A percentile compares a stretch with the other conserved stretches of the same genome.
Evolutionary conservation across 2,329 filamentous ascomycete genomes (phyloP).

Genomic region (Alternaria incomplexa): DNA sequence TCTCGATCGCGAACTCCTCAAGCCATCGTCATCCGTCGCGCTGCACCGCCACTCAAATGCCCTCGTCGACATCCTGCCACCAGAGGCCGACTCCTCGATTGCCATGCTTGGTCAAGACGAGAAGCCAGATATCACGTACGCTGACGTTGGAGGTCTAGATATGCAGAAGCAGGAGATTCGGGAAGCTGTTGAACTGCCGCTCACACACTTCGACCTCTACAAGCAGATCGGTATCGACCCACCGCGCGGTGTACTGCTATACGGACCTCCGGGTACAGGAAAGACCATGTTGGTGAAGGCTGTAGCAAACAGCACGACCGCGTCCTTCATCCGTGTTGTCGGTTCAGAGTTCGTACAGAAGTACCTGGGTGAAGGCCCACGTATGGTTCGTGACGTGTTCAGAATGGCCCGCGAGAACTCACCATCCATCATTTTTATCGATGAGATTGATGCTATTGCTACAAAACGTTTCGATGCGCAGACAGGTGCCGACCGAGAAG

Average conservation of each 20-base stretch:
- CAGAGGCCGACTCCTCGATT: slow-evolving; percentile 97
- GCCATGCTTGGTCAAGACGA: slow-evolving; percentile 96
- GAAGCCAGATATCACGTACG: slow-evolving; percentile 98
- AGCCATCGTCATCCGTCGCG: slow-evolving; percentile 96
- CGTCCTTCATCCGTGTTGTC: slow-evolving; percentile 97
- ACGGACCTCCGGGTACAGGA: slow-evolving; percentile 92
- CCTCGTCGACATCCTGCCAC: slow-evolving; percentile 97
- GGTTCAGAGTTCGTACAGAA: slow-evolving; percentile 99
- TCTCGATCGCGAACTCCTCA: slow-evolving; percentile 95
- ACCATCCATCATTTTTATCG: slow-evolving; percentile 98
- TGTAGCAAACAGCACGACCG: slow-evolving; percentile 96
- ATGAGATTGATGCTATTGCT: slow-evolving; percentile 98
- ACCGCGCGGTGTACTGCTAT: slow-evolving; percentile 92
- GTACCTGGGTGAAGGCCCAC: slow-evolving; percentile 94
- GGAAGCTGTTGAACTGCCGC: slow-evolving; percentile 93
- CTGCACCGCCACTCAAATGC: slow-evolving; percentile 98
- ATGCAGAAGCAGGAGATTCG: slow-evolving; percentile 99
- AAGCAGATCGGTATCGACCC: slow-evolving; percentile 99
- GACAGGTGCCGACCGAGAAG: slow-evolving; percentile 95
- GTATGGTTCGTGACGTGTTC: slow-evolving; percentile 99
- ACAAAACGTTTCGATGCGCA: slow-evolving; percentile 99
- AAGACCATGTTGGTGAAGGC: slow-evolving; percentile 99
- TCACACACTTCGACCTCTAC: slow-evolving; percentile 98
- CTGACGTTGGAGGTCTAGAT: slow-evolving; percentile 94
- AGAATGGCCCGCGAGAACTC: slow-evolving; percentile 98